Conservation (phyloP, 139 green algal genomes). For the Pycnococcus provasolii region DNA sequence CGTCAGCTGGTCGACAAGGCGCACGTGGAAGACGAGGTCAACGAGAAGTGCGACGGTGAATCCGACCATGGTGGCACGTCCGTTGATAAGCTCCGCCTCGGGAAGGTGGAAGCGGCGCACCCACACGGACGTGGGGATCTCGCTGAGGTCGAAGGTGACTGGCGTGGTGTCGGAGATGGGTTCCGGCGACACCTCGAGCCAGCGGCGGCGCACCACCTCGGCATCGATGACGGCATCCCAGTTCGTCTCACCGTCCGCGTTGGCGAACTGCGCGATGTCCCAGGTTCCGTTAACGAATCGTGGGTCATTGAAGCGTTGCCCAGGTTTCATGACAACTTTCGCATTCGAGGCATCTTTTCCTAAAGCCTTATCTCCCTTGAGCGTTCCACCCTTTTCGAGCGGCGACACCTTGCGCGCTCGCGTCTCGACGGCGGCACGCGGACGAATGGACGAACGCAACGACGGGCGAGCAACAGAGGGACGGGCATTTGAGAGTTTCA, state of each 20-base stretch:
- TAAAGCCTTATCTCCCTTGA: slow-evolving; percentile 29
- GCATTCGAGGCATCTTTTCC: slow-evolving; percentile 26
- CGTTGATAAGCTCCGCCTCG: slow-evolving; percentile 48
- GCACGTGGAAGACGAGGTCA: slow-evolving; percentile 26
- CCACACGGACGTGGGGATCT: slow-evolving; percentile 44
- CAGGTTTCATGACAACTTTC: not conserved
- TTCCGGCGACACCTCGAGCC: slow-evolving; percentile 36
- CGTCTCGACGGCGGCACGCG: not conserved
- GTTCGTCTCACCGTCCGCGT: slow-evolving; percentile 26
- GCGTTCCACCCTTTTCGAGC: slow-evolving; percentile 27
- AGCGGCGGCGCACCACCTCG: slow-evolving; percentile 37
- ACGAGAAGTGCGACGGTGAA: slow-evolving; percentile 35
- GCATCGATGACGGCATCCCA: slow-evolving; percentile 39
- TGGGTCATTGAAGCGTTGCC: not conserved
- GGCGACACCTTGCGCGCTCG: slow-evolving; percentile 7
- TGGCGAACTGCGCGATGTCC: slow-evolving; percentile 33
- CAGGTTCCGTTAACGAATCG: slow-evolving; percentile 32
- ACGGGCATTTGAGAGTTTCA: too few species aligned
- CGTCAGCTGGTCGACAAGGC: slow-evolving; percentile 36
- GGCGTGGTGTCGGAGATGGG: slow-evolving; percentile 34
- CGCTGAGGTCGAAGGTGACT: slow-evolving; percentile 37
- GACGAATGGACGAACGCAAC: too few species aligned
- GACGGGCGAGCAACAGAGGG: too few species aligned
- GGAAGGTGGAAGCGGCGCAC: slow-evolving; percentile 47
- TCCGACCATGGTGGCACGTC: slow-evolving; percentile 45